A percentile compares a stretch with the other conserved stretches of the same genome.
Conservation (phyloP, 257 asterid species). For the Solanum clarkiae region DNA sequence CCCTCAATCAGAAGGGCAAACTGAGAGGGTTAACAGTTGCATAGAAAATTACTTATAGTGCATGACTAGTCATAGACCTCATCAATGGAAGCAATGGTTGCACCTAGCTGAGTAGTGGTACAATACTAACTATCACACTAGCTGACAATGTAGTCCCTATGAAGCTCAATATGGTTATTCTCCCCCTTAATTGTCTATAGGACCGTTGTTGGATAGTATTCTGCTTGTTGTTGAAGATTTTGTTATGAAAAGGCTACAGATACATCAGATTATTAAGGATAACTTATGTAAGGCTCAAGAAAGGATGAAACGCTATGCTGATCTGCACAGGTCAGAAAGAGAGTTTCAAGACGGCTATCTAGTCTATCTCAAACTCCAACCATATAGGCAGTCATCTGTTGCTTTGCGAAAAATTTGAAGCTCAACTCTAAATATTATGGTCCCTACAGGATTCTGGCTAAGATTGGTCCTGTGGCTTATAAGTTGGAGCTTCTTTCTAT, state of each 20-base stretch:
- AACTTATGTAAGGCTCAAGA: neutral
- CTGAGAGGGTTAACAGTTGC: neutral
- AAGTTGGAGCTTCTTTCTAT: too few species aligned
- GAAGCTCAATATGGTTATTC: neutral
- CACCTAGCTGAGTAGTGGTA: neutral
- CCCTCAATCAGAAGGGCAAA: too few species aligned
- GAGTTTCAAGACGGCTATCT: neutral
- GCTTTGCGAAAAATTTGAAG: neutral
- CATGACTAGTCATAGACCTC: too few species aligned
- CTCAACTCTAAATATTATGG: neutral
- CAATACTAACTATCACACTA: neutral
- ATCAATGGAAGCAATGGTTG: too few species aligned
- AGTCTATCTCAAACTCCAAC: neutral
- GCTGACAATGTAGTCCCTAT: neutral
- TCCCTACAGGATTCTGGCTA: too few species aligned
- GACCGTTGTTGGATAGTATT: rapidly evolving
- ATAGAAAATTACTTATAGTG: neutral
- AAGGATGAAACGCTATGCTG: neutral
- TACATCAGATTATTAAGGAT: neutral
- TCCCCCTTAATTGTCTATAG: neutral
- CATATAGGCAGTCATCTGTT: neutral
- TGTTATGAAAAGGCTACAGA: neutral
- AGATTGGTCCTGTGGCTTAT: too few species aligned
- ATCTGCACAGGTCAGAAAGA: neutral
- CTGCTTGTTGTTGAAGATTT: neutral